Evolutionary conservation across 306 rosid species (phyloP), one percentile per base, ranked within the genome.

Genomic region (Gynostemma pentaphyllum): DNA sequence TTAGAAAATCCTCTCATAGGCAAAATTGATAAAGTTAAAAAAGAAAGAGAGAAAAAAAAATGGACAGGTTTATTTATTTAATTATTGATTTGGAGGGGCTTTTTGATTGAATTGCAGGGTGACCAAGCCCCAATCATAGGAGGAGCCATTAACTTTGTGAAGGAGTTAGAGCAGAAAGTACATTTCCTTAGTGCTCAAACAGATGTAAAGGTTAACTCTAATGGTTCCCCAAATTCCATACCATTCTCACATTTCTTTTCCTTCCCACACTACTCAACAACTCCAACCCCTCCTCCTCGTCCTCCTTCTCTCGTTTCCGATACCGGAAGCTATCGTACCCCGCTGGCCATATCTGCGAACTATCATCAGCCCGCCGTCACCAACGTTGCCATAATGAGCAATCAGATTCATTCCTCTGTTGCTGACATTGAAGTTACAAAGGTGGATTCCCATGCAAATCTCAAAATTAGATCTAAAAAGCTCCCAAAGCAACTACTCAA

Each of bases 51-150:
- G 23, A 29, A 28, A 54, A 32, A 28, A 53, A 14, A 3, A 54
- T 27, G 39, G 27, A 28, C n/a, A 16, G 3, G 1, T 22, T 22
- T 22, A 0, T 5, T 3, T 28, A 27, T 2, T 53, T 7, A 27
- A 27, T 56, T 30, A 44, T 39, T 11, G 13, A 14, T 37, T 2
- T 39, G 44, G 13, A n/a, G n/a, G n/a, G n/a, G n/a, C n/a, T 39
- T 39, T 29, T 56, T 56, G 39, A 9, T 39, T 45, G 68, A 9
- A 9, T 39, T 45, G 68, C 54, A 64, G 68, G 56, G 55, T n/a
- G 68, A 64, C 68, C 68, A 64, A 64, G 68, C 68, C 54, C 45
- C 68, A 64, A 45, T 64, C 54, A 64, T 64, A 44, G 68, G 68
- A 9, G 54, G 68, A 7, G 68, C 68, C 11, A 64, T 64, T 47